phyloP scores from a whole-genome alignment of 1,284 basidiomycete genomes.

The Leccinum pallidistipes region DNA sequence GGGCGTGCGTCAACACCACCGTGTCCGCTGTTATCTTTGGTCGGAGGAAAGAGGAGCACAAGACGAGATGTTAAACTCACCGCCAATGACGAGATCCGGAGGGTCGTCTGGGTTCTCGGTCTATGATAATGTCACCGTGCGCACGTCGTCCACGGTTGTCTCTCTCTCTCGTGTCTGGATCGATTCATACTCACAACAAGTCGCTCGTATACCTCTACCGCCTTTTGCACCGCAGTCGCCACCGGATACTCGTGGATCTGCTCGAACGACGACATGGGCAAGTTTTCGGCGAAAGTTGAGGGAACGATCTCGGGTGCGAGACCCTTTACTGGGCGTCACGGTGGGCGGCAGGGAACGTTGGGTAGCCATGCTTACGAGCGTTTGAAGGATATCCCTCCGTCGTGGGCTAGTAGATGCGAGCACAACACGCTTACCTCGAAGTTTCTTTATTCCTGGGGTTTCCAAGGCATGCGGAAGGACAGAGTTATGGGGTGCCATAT shows the following conservation, averaged over 20 bases:
- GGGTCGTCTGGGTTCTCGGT: constrained; percentile 73
- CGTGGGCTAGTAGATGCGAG: constrained; percentile 87
- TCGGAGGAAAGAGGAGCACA: not conserved
- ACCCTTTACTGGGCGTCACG: constrained; percentile 52
- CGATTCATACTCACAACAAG: constrained; percentile 57
- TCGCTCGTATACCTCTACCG: constrained; percentile 88
- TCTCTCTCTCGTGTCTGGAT: not conserved
- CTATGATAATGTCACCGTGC: constrained; percentile 33
- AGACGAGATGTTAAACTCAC: constrained; percentile 40
- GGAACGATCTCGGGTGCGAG: constrained; percentile 85
- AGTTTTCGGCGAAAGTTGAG: constrained; percentile 85
- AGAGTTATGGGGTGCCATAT: constrained; percentile 20
- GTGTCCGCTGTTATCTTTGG: constrained; percentile 72
- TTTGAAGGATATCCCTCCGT: constrained; percentile 82
- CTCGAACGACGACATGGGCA: constrained; percentile 69
- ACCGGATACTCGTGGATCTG: constrained; percentile 92
- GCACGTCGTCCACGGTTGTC: not conserved
- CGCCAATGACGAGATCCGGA: constrained; percentile 92
- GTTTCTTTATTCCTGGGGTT: constrained; percentile 69
- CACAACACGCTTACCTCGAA: constrained; percentile 74
- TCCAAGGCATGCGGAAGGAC: constrained; percentile 73
- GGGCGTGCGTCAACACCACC: constrained; percentile 81
- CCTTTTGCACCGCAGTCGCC: constrained; percentile 90
- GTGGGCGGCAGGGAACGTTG: not conserved
- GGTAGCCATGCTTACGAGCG: constrained; percentile 53